Percentiles rank a stretch among this genome's conserved stretches.
Conservation (phyloP, 768 basidiomycete genomes). For the Cytidiella melzeri region DNA sequence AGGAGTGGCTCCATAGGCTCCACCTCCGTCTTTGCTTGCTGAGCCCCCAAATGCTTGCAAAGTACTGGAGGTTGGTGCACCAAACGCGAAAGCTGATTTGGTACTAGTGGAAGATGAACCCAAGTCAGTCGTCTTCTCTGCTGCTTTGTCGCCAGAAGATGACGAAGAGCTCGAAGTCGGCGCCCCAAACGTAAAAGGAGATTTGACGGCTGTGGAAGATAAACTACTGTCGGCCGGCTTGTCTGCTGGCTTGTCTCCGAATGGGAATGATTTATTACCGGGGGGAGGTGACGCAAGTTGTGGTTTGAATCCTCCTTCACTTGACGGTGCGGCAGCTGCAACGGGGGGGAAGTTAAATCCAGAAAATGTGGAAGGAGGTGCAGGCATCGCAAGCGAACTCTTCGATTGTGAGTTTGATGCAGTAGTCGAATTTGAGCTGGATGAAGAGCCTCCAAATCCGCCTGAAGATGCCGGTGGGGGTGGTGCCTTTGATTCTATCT, state of each 20-base stretch:
- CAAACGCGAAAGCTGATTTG: background rate
- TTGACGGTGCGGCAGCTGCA: slow-evolving; percentile 21
- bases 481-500: background rate
- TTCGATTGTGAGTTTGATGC: too few species aligned
- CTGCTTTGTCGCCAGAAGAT: background rate
- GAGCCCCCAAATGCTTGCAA: background rate
- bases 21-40: background rate
- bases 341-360: slow-evolving; percentile 4
- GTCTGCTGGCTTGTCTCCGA: background rate
- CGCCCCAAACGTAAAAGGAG: slow-evolving; percentile 23
- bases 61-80: background rate
- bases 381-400: background rate
- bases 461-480: background rate
- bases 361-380: background rate
- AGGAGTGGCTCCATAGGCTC: background rate
- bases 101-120: background rate
- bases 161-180: slow-evolving; percentile 8
- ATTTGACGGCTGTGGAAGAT: slow-evolving; percentile 23
- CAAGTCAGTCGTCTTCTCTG: too few species aligned
- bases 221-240: slow-evolving; percentile 2
- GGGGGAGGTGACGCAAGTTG: slow-evolving; percentile 7
- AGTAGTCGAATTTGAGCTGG: background rate
- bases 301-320: slow-evolving; percentile 18
- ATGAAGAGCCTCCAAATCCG: background rate
- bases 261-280: slow-evolving; percentile 14